These are phyloP conservation scores for Turnera subulata DNA, from an alignment of 345 rosid species.

Conservation along the genomic window DNA sequence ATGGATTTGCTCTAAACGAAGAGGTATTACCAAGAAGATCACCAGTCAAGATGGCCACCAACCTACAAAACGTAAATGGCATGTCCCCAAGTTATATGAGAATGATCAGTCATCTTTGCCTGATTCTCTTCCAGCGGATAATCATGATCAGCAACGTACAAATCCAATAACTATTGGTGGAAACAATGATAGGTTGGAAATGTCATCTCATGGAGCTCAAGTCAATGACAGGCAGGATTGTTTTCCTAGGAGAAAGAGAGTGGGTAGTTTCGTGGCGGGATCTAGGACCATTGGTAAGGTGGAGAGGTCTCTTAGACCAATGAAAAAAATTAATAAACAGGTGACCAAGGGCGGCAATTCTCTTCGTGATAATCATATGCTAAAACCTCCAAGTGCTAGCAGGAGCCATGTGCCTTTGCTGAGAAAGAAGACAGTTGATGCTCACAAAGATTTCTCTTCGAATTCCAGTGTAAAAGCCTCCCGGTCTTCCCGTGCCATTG, in stretches of 20 bases:
- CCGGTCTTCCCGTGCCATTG: slow-evolving; percentile 15
- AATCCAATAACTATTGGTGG: slow-evolving; percentile 29
- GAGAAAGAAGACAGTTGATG: slow-evolving; percentile 31
- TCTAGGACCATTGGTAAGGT: slow-evolving; percentile 18
- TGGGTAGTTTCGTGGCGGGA: slow-evolving; percentile 28
- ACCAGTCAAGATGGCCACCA: slow-evolving; percentile 32
- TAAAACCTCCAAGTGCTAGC: slow-evolving; percentile 26
- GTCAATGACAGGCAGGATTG: slow-evolving; percentile 26
- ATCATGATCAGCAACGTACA: slow-evolving; percentile 29
- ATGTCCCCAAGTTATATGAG: slow-evolving; percentile 41
- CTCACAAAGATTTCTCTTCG: slow-evolving; percentile 21
- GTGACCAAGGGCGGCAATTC: slow-evolving; percentile 24
- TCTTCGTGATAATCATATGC: slow-evolving; percentile 19
- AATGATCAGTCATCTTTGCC: slow-evolving; percentile 35
- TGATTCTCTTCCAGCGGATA: slow-evolving; percentile 33
- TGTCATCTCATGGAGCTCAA: slow-evolving; percentile 20
- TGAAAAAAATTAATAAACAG: slow-evolving; percentile 24
- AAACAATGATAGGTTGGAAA: slow-evolving; percentile 30
- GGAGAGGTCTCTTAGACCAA: slow-evolving; percentile 20
- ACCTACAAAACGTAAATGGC: slow-evolving; percentile 38
- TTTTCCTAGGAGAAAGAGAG: slow-evolving; percentile 39
- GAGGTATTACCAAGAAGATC: slow-evolving; percentile 46
- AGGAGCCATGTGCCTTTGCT: slow-evolving; percentile 29
- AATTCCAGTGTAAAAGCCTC: slow-evolving; percentile 15
- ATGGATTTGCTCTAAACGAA: slow-evolving; percentile 61